Evolutionary conservation across 2,329 filamentous ascomycete species (phyloP), one percentile per base, ranked within the genome.

Genomic region (Talaromyces sp.): DNA sequence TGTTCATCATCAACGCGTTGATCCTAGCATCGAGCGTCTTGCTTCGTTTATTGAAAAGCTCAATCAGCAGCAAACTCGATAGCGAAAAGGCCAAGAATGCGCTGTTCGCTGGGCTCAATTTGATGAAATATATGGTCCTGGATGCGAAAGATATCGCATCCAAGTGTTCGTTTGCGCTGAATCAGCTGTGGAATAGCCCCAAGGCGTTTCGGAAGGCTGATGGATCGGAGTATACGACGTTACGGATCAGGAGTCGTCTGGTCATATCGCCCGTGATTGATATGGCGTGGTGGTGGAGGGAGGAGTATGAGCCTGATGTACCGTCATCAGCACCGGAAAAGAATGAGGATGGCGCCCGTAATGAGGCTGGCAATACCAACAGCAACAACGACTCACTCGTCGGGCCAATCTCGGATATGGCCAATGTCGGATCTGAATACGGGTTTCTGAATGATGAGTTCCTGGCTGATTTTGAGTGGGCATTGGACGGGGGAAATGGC

Each of bases 271-370:
- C 73, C 9, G 70, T 80, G 5, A 68, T 80, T 19, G 79, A 81
- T 67, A 68, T 73, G 11, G 71, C 79, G 24, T 79, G 78, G 72
- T 80, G 79, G 79, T 81, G 78, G 77, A 73, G 78, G 7, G 79
- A 80, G 56, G 79, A 80, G 61, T 78, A 74, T 61, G 78, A 77
- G 43, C 68, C 70, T 33, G 64, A 67, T 1, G 67, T 14, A 9
- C 49, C 5, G 66, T 27, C 62, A 16, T 70, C 71, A 47, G n/a
- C 45, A 45, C 16, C 7, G n/a, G 33, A 16, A 9, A 16, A 27
- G 19, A 27, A 16, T 41, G 7, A 41, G 11, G n/a, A 35, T 24
- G 35, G 4, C 8, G 16, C 3, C 6, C 31, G 37, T 31, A 41
- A 60, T 27, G 59, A 60, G 14, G 39, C 68, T 31, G 66, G 47